These are phyloP conservation scores for Colletotrichum tamarilloi DNA, from an alignment of 2,329 filamentous ascomycete genomes.

Conservation along the genomic window DNA sequence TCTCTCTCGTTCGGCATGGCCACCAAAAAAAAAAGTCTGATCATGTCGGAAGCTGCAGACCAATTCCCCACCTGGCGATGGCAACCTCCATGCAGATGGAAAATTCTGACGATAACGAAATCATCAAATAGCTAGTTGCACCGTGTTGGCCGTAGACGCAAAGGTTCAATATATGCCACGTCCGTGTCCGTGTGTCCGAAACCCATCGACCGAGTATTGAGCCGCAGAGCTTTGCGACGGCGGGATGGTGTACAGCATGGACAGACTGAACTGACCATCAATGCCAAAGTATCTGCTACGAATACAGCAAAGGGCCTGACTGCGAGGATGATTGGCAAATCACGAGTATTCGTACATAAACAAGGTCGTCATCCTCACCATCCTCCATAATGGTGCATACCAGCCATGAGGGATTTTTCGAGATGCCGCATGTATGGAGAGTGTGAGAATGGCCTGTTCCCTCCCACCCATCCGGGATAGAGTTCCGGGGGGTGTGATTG, in stretches of 20 bases:
- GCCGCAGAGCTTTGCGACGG: slow-evolving; percentile 16
- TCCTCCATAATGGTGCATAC: slow-evolving; percentile 15
- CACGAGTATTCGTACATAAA: neutral
- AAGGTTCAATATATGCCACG: neutral
- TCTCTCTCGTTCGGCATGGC: neutral
- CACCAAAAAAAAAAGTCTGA: neutral
- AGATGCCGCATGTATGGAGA: slow-evolving; percentile 1
- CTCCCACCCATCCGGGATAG: neutral
- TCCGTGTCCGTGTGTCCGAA: neutral
- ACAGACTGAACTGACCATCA: neutral
- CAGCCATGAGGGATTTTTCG: slow-evolving; percentile 29
- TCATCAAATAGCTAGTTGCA: neutral
- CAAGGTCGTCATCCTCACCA: slow-evolving; percentile 14
- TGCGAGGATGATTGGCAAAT: neutral
- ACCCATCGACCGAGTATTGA: slow-evolving; percentile 5
- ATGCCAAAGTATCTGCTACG: slow-evolving; percentile 1
- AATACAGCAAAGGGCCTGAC: neutral
- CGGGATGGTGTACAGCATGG: neutral
- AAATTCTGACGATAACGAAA: neutral
- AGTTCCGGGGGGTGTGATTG: slow-evolving; percentile 25
- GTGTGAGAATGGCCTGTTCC: slow-evolving; percentile 12
- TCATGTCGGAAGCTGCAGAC: neutral
- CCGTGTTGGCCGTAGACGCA: neutral
- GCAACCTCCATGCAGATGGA: neutral
- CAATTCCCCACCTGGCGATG: neutral